phyloP scores from a whole-genome alignment of 2,329 filamentous ascomycete genomes.

The Ophiocordyceps camponoti-saundersi region DNA sequence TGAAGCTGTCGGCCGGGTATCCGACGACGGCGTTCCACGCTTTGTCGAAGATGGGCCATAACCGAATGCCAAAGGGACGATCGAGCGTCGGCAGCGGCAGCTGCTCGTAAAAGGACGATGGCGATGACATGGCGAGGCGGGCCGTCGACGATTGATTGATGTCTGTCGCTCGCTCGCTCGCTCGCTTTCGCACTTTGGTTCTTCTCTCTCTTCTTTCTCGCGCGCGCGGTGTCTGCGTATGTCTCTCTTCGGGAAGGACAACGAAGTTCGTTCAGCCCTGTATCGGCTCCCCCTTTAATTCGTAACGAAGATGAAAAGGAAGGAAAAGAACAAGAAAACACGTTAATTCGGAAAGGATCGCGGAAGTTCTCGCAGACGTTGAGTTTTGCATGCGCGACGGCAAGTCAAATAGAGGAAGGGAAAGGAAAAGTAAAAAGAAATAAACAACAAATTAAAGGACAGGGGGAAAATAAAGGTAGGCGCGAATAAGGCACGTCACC shows the following conservation, averaged over 20 bases:
- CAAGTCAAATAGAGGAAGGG: not conserved
- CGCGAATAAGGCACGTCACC: no score
- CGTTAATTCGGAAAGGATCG: not conserved
- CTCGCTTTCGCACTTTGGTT: not conserved
- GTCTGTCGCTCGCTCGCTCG: no score
- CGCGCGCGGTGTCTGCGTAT: no score
- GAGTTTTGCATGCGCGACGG: no score
- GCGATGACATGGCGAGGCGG: conserved; percentile 17
- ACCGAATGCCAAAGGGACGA: conserved; percentile 72
- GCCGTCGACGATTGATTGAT: not conserved
- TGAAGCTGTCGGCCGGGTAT: conserved; percentile 74
- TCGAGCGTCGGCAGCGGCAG: conserved; percentile 67
- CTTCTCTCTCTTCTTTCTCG: not conserved
- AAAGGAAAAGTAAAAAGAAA: not conserved
- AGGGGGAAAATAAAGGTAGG: no score
- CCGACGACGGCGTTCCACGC: conserved; percentile 60
- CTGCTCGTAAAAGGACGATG: conserved; percentile 33
- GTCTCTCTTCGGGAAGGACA: not conserved
- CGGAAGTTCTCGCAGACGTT: not conserved
- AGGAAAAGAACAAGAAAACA: no score
- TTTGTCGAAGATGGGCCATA: conserved; percentile 93
- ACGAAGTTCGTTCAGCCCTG: no score
- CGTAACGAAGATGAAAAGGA: not conserved
- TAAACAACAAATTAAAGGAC: not conserved
- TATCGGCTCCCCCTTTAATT: no score